phyloP scores from a whole-genome alignment of 2,329 filamentous ascomycete species.

The Pyrenophora graminea region DNA sequence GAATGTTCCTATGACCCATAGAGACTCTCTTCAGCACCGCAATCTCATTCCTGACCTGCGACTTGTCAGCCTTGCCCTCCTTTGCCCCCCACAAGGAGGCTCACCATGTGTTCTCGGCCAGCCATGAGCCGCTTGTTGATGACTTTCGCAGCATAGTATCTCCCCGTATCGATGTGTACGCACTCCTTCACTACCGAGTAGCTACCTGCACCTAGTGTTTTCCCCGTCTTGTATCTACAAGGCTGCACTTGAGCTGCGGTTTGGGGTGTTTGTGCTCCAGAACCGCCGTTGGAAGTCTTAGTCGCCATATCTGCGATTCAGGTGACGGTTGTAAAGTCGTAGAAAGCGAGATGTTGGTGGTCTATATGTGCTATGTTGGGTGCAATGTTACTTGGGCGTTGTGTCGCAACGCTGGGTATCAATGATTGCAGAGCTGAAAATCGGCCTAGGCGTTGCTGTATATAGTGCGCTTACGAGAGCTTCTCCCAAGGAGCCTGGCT shows the following conservation, averaged over 20 bases:
- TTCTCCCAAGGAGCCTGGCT: background rate
- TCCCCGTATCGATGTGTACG: conserved; percentile 95
- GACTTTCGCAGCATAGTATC: conserved; percentile 98
- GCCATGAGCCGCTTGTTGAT: conserved; percentile 99
- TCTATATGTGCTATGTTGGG: background rate
- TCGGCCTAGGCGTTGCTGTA: background rate
- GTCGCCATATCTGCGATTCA: background rate
- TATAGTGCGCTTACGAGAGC: background rate
- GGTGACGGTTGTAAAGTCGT: background rate
- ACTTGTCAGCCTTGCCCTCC: conserved; percentile 12
- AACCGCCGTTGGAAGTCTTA: conserved; percentile 40
- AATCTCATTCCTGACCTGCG: conserved; percentile 92
- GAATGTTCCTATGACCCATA: conserved; percentile 97
- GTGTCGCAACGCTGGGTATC: conserved; percentile 15
- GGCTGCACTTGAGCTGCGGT: conserved; percentile 73
- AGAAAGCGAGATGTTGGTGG: background rate
- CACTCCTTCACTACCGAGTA: conserved; percentile 99
- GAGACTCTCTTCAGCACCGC: conserved; percentile 97
- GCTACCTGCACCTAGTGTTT: conserved; percentile 93
- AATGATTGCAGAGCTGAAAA: background rate
- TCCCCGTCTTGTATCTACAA: conserved; percentile 97
- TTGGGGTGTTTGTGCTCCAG: conserved; percentile 39
- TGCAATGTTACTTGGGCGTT: conserved; percentile 7
- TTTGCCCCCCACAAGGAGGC: conserved; percentile 8
- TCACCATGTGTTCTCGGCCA: conserved; percentile 95